Base-by-base conservation (phyloP, 176 grass and related monocot genomes). In the Alloteropsis semialata region DNA sequence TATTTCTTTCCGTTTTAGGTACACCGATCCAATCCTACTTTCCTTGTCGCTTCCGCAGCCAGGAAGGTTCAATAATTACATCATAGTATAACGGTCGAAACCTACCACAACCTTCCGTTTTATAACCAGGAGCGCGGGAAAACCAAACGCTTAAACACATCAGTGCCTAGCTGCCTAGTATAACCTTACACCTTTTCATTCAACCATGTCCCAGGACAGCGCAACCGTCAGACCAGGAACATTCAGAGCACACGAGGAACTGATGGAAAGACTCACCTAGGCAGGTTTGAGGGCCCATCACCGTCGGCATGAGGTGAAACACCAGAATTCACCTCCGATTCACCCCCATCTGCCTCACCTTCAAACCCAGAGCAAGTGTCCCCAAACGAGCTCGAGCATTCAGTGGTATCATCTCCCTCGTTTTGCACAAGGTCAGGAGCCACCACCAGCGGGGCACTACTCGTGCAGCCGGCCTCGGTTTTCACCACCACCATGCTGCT, bases 371-470 rank as follows among this genome's bases (percentile, higher is more conserved):
- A 94, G 53, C 63, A 87, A 1, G 93, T 92, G 69, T 84, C 83
- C 10, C 80, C 96, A 24, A 99, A 99, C 8, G 96, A 99, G 51
- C 96, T 96, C 16, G 96, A 96, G 85, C 75, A 93, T 33, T 95
- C 96, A 0, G 96, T 95, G 65, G 70, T 88, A 78, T 98, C 81
- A 34, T 66, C 82, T 24, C 91, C 89, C 41, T 84, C 80, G 55
- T 82, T 39, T 11, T 68, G 62, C 11, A 41, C 14, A 1, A 46
- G 38, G 41, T 67, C 65, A 32, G 73, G 15, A 33, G 19, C 25
- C 1, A 1, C 25, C 48, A 50, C 29, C 21, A 25, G 48, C 37
- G 77, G 36, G n/a, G 15, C 66, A 36, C 19, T 58, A 2, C 44
- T 6, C 21, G 58, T 44, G 80, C 80, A 72, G 19, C 19, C 9